Base-by-base conservation (phyloP, 1,284 basidiomycete genomes). In the Bjerkandera adusta region DNA sequence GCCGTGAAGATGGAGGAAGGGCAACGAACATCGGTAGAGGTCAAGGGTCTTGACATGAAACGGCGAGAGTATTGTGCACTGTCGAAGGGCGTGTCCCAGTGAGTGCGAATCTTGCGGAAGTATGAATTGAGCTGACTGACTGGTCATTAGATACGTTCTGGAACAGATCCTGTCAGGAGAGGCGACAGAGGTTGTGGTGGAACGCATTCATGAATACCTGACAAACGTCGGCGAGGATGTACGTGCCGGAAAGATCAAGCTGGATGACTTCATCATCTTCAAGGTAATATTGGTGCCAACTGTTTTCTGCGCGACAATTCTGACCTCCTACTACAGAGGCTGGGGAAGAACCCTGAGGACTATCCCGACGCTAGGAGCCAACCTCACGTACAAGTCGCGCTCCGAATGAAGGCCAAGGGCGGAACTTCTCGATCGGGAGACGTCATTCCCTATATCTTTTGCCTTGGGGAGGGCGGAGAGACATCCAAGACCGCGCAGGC, bases 1-100 rank as follows among this genome's bases (percentile, higher is more conserved):
- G 97, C 97, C 0, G 76, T 97, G 63, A 97, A 97, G 68, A 84
- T 96, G 32, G 91, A 92, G 58, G 89, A 92, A 55, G 81, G 78
- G 12, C 77, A 77, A 1, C 76, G 81, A 47, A 89, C 86, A 6
- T 81, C 79, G 5, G 89, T 82, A 1, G 97, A 99, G 64, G 77
- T 99, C 67, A 99, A 99, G 65, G 97, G 97, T 69, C 72, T 99
- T 26, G 97, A 99, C 68, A 98, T 99, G 97, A 99, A 98, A 69
- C 83, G 97, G 40, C 76, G 97, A 72, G 97, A 99, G 66, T 99
- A 93, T 68, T 97, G 89, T 57, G 79, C 81, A 3, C 68, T 99
- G 36, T 96, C 92, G 2, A 99, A 99, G 71, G 85, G 83, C 44
- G 86, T 94, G 13, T 98, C 94, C 1, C 85, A 89, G 91, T 96